These are phyloP conservation scores for Trichophyton simii DNA, from an alignment of 2,329 filamentous ascomycete species.

Conservation along the genomic window DNA sequence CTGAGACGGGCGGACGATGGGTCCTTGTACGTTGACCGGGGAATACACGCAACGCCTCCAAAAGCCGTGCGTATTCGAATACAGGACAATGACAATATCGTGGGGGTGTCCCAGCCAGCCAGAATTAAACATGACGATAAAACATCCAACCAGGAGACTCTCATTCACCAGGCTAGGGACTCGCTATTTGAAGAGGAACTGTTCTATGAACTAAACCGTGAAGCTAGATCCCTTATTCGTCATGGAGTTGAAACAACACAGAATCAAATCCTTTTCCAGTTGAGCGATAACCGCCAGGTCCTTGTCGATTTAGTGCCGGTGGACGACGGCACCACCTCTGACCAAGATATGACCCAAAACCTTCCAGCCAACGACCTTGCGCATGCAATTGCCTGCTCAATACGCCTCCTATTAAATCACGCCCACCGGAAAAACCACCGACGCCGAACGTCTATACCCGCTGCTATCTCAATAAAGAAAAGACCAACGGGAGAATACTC, in stretches of 20 bases:
- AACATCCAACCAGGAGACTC: constrained; percentile 24
- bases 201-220: constrained; percentile 77
- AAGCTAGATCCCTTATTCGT: constrained; percentile 60
- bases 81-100: constrained; percentile 43
- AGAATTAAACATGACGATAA: constrained; percentile 13
- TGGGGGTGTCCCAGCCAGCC: constrained; percentile 39
- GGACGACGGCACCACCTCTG: constrained; percentile 16
- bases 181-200: constrained; percentile 56
- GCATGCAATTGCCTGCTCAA: constrained; percentile 50
- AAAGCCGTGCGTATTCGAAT: constrained; percentile 57
- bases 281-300: constrained; percentile 45
- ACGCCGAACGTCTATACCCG: constrained; percentile 50
- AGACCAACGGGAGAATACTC: constrained; percentile 40
- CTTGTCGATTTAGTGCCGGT: constrained; percentile 55
- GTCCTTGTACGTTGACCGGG: constrained; percentile 59
- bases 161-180: constrained; percentile 33
- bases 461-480: constrained; percentile 41
- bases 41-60: constrained; percentile 36
- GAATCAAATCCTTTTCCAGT: constrained; percentile 44
- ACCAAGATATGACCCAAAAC: constrained; percentile 17
- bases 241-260: constrained; percentile 56
- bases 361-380: constrained; percentile 39
- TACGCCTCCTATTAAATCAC: constrained; percentile 66
- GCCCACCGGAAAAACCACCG: constrained; percentile 65
- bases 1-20: constrained; percentile 64